phyloP scores from a whole-genome alignment of 1,284 basidiomycete genomes.

The Sporisorium sorghi region DNA sequence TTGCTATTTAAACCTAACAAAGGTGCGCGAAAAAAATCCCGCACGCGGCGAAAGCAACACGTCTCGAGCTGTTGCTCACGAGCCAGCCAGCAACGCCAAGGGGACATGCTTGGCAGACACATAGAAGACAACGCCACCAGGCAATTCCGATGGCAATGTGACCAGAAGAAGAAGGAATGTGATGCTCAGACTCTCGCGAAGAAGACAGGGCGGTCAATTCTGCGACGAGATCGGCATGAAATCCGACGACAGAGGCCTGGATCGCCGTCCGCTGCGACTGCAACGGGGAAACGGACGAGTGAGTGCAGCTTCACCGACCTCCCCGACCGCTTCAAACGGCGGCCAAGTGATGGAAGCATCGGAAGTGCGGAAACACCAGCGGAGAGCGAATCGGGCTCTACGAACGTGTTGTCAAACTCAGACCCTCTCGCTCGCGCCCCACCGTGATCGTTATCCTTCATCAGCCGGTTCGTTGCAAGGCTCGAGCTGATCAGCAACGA shows the following conservation, averaged over 20 bases:
- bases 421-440: not conserved
- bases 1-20: not conserved
- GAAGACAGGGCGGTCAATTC: not conserved
- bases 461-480: not conserved
- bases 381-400: conserved; percentile 1
- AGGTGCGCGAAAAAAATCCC: not conserved
- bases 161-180: not conserved
- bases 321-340: not conserved
- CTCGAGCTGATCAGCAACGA: not conserved
- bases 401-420: no score
- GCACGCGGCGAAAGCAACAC: not conserved
- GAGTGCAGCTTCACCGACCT: conserved; percentile 1
- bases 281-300: not conserved
- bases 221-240: not conserved
- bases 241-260: not conserved
- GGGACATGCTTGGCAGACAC: not conserved
- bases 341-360: not conserved
- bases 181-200: not conserved
- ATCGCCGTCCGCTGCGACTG: not conserved
- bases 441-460: no score
- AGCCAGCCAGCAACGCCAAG: not conserved
- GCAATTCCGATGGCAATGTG: not conserved
- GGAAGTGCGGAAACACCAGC: conserved; percentile 5
- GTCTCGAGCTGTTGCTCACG: not conserved
- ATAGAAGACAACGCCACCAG: not conserved